Conservation (phyloP, 2,329 filamentous ascomycete genomes). For the Albophoma yamanashiensis region DNA sequence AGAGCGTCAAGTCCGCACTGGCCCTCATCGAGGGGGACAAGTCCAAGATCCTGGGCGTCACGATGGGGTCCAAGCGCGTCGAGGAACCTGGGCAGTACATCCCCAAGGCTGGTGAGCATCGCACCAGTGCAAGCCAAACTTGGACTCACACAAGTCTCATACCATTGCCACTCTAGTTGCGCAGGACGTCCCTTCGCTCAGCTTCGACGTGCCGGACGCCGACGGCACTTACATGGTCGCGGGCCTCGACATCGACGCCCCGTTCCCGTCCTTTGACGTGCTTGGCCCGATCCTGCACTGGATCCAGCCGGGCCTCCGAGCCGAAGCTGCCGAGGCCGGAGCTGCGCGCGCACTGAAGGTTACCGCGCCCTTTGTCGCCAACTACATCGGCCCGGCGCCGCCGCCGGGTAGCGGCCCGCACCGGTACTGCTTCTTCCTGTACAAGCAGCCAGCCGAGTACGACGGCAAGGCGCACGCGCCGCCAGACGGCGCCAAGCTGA, state of each 20-base stretch:
- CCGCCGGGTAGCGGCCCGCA: constrained; percentile 33
- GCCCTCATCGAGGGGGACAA: constrained; percentile 4
- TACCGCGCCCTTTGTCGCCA: constrained; percentile 16
- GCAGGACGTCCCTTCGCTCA: constrained; percentile 2
- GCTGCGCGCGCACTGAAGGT: background rate
- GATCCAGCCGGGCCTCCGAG: constrained; percentile 28
- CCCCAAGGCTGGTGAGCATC: constrained; percentile 5
- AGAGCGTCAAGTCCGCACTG: constrained; percentile 1
- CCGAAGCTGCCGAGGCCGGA: constrained; percentile 1
- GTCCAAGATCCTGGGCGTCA: constrained; percentile 8
- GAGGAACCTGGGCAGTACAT: constrained; percentile 7
- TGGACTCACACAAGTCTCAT: background rate
- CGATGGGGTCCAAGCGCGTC: constrained; percentile 4
- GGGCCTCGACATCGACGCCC: constrained; percentile 35
- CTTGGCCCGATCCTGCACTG: constrained; percentile 37
- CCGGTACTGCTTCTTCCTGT: constrained; percentile 38
- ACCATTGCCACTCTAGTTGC: background rate
- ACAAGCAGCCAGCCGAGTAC: constrained; percentile 28
- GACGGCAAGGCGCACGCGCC: constrained; percentile 17
- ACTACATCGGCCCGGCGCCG: constrained; percentile 35
- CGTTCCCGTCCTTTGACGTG: constrained; percentile 26
- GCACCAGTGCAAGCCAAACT: background rate
- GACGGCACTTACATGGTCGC: constrained; percentile 26
- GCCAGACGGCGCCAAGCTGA: constrained; percentile 21
- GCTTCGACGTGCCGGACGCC: constrained; percentile 1